A percentile compares a stretch with the other conserved stretches of the same genome.
Conservation (phyloP, 2,329 filamentous ascomycete genomes). For the Clarireedia sp. region DNA sequence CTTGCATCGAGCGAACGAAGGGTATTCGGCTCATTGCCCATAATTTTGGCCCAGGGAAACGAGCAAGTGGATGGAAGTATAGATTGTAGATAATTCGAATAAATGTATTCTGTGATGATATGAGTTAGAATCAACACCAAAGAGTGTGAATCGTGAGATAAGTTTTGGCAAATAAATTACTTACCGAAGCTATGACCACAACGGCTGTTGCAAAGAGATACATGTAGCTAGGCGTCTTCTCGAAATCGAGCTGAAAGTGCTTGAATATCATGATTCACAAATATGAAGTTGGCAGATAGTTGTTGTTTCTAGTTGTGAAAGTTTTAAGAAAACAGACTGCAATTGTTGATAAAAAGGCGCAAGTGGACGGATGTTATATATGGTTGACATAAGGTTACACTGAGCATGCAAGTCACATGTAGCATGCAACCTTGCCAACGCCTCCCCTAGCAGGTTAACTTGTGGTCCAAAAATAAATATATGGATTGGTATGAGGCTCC, state of each 20-base stretch:
- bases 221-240: neutral
- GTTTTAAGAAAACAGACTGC: too few relatives aligned
- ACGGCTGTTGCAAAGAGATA: neutral
- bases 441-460: too few relatives aligned
- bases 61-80: conserved; percentile 26
- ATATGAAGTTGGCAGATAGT: neutral
- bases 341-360: too few relatives aligned
- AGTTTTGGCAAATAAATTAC: neutral
- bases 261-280: neutral
- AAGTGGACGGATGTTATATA: too few relatives aligned
- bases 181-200: neutral
- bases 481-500: too few relatives aligned
- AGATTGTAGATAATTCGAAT: conserved; percentile 11
- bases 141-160: neutral
- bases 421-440: too few relatives aligned
- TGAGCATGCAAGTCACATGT: too few relatives aligned
- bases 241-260: neutral
- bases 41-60: conserved; percentile 27
- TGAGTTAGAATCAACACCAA: neutral
- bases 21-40: conserved; percentile 13
- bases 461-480: too few relatives aligned
- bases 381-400: too few relatives aligned
- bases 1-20: neutral
- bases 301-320: too few relatives aligned
- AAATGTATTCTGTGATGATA: neutral